phyloP scores from a whole-genome alignment of 768 basidiomycete species.

The Tephrocybe sp. region DNA sequence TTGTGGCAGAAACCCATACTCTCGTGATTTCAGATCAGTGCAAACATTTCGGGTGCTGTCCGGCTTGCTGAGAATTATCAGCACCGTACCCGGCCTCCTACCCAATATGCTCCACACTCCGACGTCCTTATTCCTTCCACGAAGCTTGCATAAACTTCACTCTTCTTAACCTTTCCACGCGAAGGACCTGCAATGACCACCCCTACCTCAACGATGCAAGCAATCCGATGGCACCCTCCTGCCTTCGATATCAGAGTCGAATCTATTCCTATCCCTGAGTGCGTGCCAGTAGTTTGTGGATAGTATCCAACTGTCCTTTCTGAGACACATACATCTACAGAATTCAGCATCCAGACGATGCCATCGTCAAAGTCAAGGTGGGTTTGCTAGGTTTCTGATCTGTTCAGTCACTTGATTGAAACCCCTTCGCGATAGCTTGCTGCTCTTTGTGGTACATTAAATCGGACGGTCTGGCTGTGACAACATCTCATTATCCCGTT shows the following conservation, averaged over 20 bases:
- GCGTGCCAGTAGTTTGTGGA: conserved; percentile 7
- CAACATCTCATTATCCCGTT: not conserved
- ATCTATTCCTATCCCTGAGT: conserved; percentile 51
- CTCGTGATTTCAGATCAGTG: not conserved
- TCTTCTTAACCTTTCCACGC: not conserved
- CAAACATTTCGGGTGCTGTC: not conserved
- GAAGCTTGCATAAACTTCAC: not conserved
- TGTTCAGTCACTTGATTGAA: not conserved
- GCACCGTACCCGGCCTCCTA: not conserved
- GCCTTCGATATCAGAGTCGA: conserved; percentile 73
- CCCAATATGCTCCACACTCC: not conserved
- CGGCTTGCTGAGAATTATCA: not conserved
- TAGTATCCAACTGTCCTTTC: not conserved
- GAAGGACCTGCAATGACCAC: not conserved
- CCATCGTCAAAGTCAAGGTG: conserved; percentile 72
- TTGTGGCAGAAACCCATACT: not conserved
- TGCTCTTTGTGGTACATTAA: conserved; percentile 56
- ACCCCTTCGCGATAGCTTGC: conserved; percentile 42
- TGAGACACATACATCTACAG: conserved; percentile 20
- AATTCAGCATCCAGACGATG: conserved; percentile 73
- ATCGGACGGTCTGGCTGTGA: conserved; percentile 4
- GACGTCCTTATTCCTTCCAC: not conserved
- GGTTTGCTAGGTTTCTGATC: conserved; percentile 11
- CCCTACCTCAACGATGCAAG: conserved; percentile 26
- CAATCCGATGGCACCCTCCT: conserved; percentile 65